Evolutionary conservation across 768 basidiomycete species (phyloP), one percentile per base, ranked within the genome.

Genomic region (Termitomyces sp.): DNA sequence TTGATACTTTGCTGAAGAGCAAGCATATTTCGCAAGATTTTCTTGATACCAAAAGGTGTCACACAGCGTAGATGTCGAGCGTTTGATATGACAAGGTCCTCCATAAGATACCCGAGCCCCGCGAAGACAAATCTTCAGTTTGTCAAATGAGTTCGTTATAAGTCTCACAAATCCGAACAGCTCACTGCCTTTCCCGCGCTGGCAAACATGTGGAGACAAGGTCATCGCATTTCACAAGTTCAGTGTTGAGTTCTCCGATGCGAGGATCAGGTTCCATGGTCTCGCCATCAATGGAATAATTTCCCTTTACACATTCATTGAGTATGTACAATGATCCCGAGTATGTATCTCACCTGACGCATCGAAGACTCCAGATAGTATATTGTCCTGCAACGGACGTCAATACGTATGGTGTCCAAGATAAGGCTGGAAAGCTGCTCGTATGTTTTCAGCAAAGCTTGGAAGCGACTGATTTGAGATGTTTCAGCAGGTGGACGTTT

Each of bases 1-100:
- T 91, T 92, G 68, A 96, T 83, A 67, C 91, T 88, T 71, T 98
- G 96, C 69, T 96, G 95, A 42, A 98, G 80, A 20, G 96, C 92
- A 38, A 94, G 81, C 52, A 96, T 89, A 72, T 96, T 96, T 34
- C 94, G 86, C 69, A 86, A 74, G 65, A 98, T 89, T 76, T 96
- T 97, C 70, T 86, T 83, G 65, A 96, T 83, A 2, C 96, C 96
- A 60, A 85, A 85, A 0, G 76, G 71, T 66, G 92, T 97, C 10
- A 86, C 86, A 40, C 80, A 68, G 17, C 83, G 85, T 59, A 98
- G 81, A 60, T 85, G 77, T 40, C 86, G 84, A 31, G 90, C 92
- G 61, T 88, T 85, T 8, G 81, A 79, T 64, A 98, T 86, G 57
- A 98, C 77, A 50, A 92, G 76, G 59, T 90, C 84, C 71, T 97